phyloP scores from a whole-genome alignment of 2,329 filamentous ascomycete species.

The Phialophora expanda region DNA sequence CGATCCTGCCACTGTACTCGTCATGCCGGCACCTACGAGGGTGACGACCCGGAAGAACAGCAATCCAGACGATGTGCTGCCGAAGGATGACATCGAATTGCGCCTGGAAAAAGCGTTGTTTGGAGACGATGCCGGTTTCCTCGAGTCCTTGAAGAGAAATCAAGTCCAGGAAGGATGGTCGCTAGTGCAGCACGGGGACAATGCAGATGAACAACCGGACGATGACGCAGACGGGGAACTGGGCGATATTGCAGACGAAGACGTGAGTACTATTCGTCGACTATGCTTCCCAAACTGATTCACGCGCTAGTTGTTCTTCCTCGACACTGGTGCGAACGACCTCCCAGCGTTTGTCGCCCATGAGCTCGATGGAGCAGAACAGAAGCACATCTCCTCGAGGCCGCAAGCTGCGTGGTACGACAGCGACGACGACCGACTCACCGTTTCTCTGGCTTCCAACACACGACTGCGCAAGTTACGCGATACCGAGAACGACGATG shows the following conservation, averaged over 20 bases:
- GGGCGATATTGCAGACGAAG: conserved; percentile 74
- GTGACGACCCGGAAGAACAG: not conserved
- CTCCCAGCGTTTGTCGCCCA: conserved; percentile 42
- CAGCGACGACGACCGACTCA: conserved; percentile 89
- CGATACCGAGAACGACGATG: conserved; percentile 78
- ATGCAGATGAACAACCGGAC: conserved; percentile 42
- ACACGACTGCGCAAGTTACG: conserved; percentile 82
- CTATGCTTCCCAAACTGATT: conserved; percentile 9
- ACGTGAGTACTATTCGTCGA: conserved; percentile 54
- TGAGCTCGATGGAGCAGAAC: conserved; percentile 48
- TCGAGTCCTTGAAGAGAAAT: conserved; percentile 70
- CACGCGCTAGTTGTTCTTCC: conserved; percentile 70
- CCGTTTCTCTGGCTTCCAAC: conserved; percentile 78
- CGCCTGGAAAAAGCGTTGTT: conserved; percentile 88
- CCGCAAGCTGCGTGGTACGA: conserved; percentile 78
- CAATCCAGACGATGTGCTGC: conserved; percentile 46
- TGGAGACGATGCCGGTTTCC: conserved; percentile 83
- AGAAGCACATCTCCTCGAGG: conserved; percentile 23
- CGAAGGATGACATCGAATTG: conserved; percentile 82
- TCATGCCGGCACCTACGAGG: conserved; percentile 18
- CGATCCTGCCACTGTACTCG: not conserved
- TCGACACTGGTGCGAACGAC: conserved; percentile 68
- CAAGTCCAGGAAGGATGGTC: conserved; percentile 50
- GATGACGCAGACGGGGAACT: conserved; percentile 58
- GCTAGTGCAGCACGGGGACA: conserved; percentile 41